Evolutionary conservation across 495 filamentous ascomycete species (phyloP).

Genomic region (Penicillium turbatum): DNA sequence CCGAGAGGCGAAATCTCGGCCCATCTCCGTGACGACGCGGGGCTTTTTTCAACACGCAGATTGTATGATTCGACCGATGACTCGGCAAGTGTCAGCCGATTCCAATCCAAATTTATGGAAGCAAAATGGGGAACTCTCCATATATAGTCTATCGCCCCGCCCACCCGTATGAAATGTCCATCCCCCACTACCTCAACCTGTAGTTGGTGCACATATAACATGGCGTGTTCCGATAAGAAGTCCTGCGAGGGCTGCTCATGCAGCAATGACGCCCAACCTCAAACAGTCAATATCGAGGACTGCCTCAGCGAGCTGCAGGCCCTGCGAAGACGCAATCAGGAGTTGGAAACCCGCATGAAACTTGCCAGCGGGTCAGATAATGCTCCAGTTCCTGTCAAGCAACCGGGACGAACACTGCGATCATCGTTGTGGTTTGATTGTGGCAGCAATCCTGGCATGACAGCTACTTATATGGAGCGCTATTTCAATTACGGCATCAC

Average conservation of each 20-base stretch:
- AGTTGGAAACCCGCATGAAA: slow-evolving; percentile 22
- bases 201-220: slow-evolving; percentile 5
- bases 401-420: slow-evolving; percentile 35
- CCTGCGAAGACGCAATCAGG: slow-evolving; percentile 25
- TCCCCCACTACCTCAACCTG: not conserved
- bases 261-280: slow-evolving; percentile 19
- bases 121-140: not conserved
- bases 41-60: not conserved
- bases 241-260: slow-evolving; percentile 42
- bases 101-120: slow-evolving; percentile 2
- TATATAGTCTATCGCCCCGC: slow-evolving; percentile 4
- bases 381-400: slow-evolving; percentile 7
- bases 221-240: slow-evolving; percentile 33
- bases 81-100: slow-evolving; percentile 3
- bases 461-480: slow-evolving; percentile 50
- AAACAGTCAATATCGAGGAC: slow-evolving; percentile 22
- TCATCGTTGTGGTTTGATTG: slow-evolving; percentile 48
- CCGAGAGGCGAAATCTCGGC: slow-evolving; percentile 14
- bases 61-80: not conserved
- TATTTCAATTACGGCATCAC: slow-evolving; percentile 55
- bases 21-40: not conserved
- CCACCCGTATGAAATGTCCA: not conserved
- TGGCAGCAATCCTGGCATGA: slow-evolving; percentile 47
- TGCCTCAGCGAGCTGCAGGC: slow-evolving; percentile 22
- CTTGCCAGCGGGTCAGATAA: slow-evolving; percentile 7